Evolutionary conservation across 2,329 filamentous ascomycete species (phyloP).

Genomic region (Pseudopyricularia javanii): DNA sequence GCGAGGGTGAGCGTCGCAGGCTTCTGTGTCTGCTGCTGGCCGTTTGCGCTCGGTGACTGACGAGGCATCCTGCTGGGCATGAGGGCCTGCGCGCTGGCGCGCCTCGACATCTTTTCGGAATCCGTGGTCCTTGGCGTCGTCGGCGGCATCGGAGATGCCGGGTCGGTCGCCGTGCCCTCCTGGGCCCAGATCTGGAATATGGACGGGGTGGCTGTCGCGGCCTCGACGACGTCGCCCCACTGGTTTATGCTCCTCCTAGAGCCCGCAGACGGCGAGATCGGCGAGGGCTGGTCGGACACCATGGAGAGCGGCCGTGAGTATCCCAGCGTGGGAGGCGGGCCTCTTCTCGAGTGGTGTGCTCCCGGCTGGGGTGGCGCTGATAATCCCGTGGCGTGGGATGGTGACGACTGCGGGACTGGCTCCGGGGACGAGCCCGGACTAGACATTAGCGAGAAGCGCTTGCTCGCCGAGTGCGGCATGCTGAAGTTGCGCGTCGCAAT

Average conservation of each 20-base stretch:
- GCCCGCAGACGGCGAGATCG: slow-evolving; percentile 14
- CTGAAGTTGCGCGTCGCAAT: slow-evolving; percentile 38
- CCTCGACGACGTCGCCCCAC: slow-evolving; percentile 3
- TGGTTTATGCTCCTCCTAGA: slow-evolving; percentile 4
- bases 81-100: background rate
- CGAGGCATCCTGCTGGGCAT: background rate
- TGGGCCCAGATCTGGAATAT: slow-evolving; percentile 9
- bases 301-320: slow-evolving; percentile 40
- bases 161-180: background rate
- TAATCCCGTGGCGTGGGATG: background rate
- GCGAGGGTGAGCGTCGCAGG: background rate
- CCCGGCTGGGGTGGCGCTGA: slow-evolving; percentile 3
- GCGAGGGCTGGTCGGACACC: slow-evolving; percentile 40
- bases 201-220: slow-evolving; percentile 11
- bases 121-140: background rate
- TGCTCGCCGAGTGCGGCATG: slow-evolving; percentile 31
- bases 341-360: slow-evolving; percentile 15
- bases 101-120: background rate
- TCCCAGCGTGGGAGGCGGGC: slow-evolving; percentile 32
- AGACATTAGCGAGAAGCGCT: slow-evolving; percentile 30
- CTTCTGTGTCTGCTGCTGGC: slow-evolving; percentile 2
- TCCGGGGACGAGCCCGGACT: slow-evolving; percentile 5
- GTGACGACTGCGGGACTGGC: background rate
- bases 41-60: background rate
- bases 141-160: background rate